Conservation (phyloP, 2,329 filamentous ascomycete genomes). For the Exserohilum rostratum region DNA sequence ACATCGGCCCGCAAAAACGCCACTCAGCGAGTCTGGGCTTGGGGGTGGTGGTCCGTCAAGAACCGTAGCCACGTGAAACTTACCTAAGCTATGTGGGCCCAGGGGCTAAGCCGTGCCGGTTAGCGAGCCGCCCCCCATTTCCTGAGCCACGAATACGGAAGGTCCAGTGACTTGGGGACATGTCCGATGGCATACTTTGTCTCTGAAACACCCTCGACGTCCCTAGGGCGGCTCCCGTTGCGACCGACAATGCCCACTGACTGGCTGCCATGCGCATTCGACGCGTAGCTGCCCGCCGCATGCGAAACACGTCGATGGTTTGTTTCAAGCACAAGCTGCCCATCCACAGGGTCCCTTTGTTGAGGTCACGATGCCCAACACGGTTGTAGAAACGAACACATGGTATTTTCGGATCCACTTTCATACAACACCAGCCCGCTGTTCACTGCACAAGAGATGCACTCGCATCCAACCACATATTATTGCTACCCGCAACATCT, state of each 20-base stretch:
- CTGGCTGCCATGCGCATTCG: neutral
- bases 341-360: neutral
- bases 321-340: conserved; percentile 10
- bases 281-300: conserved; percentile 18
- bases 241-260: neutral
- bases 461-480: too few species aligned
- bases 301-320: conserved; percentile 23
- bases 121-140: conserved; percentile 31
- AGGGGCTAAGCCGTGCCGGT: conserved; percentile 35
- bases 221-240: neutral
- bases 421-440: neutral
- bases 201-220: conserved; percentile 2
- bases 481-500: too few species aligned
- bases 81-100: conserved; percentile 31
- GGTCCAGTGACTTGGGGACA: conserved; percentile 3
- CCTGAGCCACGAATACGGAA: conserved; percentile 9
- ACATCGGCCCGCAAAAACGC: conserved; percentile 30
- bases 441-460: neutral
- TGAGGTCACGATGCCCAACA: neutral
- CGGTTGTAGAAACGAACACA: neutral
- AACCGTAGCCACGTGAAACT: conserved; percentile 45
- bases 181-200: neutral
- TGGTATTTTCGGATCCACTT: neutral
- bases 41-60: conserved; percentile 1
- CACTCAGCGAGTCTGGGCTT: conserved; percentile 32